These are phyloP conservation scores for Saxispiralis lemnorum DNA, from an alignment of 495 filamentous ascomycete species.

Conservation along the genomic window DNA sequence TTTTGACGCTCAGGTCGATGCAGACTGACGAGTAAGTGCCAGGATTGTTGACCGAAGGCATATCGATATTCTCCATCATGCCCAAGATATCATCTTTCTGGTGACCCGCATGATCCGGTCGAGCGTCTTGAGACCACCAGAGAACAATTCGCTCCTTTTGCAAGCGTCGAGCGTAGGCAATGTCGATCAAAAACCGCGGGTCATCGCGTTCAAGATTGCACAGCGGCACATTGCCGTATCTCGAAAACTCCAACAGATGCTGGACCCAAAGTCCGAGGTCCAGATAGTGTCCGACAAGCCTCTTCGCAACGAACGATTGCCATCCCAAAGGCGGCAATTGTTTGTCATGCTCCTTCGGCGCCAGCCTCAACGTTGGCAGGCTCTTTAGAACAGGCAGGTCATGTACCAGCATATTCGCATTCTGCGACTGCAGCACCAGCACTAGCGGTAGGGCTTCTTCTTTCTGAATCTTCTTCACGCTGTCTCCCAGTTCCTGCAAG, in stretches of 20 bases:
- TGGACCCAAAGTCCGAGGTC: conserved; percentile 80
- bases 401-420: conserved; percentile 59
- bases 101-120: conserved; percentile 88
- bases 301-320: conserved; percentile 76
- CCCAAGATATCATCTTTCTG: conserved; percentile 82
- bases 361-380: conserved; percentile 64
- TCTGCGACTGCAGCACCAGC: conserved; percentile 79
- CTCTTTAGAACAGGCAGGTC: conserved; percentile 72
- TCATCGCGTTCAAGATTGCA: conserved; percentile 93
- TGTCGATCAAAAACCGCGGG: conserved; percentile 81
- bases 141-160: conserved; percentile 85
- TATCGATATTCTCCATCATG: conserved; percentile 72
- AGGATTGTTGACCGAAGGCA: conserved; percentile 83
- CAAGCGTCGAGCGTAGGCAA: conserved; percentile 80
- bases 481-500: conserved; percentile 64
- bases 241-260: conserved; percentile 67
- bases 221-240: conserved; percentile 84
- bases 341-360: conserved; percentile 67
- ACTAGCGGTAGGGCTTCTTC: conserved; percentile 66
- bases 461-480: conserved; percentile 70
- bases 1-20: conserved; percentile 85
- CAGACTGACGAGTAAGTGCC: conserved; percentile 92
- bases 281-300: conserved; percentile 76
- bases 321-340: conserved; percentile 81
- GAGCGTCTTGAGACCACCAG: conserved; percentile 85